phyloP scores from a whole-genome alignment of 495 filamentous ascomycete species.

The Penicillium canariense region DNA sequence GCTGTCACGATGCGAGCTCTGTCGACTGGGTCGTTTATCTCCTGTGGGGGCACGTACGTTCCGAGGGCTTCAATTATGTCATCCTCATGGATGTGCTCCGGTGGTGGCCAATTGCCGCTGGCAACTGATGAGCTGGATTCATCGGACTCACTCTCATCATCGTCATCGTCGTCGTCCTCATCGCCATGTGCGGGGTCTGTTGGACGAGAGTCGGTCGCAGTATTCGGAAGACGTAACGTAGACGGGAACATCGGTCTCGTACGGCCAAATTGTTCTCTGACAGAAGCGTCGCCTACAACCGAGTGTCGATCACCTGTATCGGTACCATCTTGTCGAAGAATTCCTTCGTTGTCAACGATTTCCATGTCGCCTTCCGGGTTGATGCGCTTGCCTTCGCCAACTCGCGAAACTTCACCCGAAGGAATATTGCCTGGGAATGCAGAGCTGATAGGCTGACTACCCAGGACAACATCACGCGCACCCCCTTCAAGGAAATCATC shows the following conservation, averaged over 20 bases:
- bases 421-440: constrained; percentile 67
- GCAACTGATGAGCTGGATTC: constrained; percentile 32
- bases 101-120: constrained; percentile 38
- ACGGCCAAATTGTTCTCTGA: constrained; percentile 42
- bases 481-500: constrained; percentile 75
- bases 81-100: constrained; percentile 39
- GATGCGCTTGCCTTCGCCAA: constrained; percentile 61
- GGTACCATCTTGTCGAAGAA: constrained; percentile 43
- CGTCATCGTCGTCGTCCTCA: constrained; percentile 28
- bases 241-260: constrained; percentile 41
- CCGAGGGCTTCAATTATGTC: constrained; percentile 44
- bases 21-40: constrained; percentile 41
- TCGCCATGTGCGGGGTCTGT: constrained; percentile 17
- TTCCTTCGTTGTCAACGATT: constrained; percentile 52
- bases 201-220: constrained; percentile 10
- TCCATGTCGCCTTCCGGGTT: constrained; percentile 60
- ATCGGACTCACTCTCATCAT: constrained; percentile 26
- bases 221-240: constrained; percentile 26
- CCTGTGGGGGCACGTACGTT: constrained; percentile 34
- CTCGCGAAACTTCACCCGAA: constrained; percentile 53
- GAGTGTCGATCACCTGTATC: constrained; percentile 50
- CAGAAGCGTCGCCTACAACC: constrained; percentile 47
- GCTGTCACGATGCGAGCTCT: constrained; percentile 41
- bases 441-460: constrained; percentile 75
- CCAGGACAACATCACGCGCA: constrained; percentile 68